Evolutionary conservation across 164 flowering plant species (phyloP).

Genomic region (Vitis cinerea): DNA sequence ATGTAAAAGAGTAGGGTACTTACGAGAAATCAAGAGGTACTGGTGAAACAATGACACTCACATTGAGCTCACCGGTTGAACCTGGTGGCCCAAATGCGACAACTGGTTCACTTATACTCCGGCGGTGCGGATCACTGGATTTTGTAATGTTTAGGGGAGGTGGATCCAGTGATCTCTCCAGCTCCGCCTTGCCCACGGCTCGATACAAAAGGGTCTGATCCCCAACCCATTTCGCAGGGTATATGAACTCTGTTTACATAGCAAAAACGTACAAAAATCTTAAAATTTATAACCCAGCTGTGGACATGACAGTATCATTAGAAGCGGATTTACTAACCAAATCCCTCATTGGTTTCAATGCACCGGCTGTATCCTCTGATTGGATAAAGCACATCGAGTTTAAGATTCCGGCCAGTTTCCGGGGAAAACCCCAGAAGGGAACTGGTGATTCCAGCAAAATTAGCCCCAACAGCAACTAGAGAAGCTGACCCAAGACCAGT

Average conservation of each 20-base stretch:
- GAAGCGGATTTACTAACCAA: slow-evolving; percentile 53
- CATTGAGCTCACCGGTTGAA: slow-evolving; percentile 88
- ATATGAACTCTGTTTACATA: slow-evolving; percentile 65
- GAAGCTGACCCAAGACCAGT: slow-evolving; percentile 87
- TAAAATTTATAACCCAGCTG: no score
- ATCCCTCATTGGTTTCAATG: slow-evolving; percentile 63
- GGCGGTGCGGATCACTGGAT: slow-evolving; percentile 28
- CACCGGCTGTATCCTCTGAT: slow-evolving; percentile 76
- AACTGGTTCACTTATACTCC: slow-evolving; percentile 60
- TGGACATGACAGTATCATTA: not conserved
- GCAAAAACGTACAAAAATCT: not conserved
- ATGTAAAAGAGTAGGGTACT: slow-evolving; percentile 19
- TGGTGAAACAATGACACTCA: slow-evolving; percentile 85
- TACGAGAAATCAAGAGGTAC: slow-evolving; percentile 81
- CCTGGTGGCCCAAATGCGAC: slow-evolving; percentile 95
- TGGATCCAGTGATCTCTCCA: slow-evolving; percentile 73
- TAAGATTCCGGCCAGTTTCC: slow-evolving; percentile 61
- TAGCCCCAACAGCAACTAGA: slow-evolving; percentile 75
- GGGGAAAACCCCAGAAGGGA: slow-evolving; percentile 76
- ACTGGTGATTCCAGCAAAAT: slow-evolving; percentile 79
- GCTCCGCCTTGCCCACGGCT: slow-evolving; percentile 64
- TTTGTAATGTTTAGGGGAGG: slow-evolving; percentile 42
- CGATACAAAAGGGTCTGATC: slow-evolving; percentile 78
- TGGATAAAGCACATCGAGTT: slow-evolving; percentile 83
- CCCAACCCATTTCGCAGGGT: slow-evolving; percentile 88